Conservation (phyloP, 139 green algal species). For the Astrephomene gubernaculifera region DNA sequence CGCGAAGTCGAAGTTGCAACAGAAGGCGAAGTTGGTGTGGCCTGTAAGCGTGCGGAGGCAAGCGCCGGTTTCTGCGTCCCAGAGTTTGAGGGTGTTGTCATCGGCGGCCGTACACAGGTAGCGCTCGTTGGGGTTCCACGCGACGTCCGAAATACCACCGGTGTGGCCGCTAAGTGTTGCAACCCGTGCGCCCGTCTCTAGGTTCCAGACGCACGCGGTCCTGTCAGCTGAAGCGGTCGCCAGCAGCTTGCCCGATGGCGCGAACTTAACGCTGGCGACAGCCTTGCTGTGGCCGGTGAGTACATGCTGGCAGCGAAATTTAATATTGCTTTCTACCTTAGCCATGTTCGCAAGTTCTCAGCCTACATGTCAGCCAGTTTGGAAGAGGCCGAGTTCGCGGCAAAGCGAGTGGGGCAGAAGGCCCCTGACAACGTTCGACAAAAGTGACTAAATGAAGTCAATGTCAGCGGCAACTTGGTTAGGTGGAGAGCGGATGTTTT, state of each 20-base stretch:
- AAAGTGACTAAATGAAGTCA: too few relatives aligned
- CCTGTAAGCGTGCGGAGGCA: constrained; percentile 71
- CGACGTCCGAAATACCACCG: constrained; percentile 83
- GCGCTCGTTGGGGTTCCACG: constrained; percentile 74
- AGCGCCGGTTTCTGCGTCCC: constrained; percentile 68
- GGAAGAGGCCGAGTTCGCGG: too few relatives aligned
- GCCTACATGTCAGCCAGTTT: background rate
- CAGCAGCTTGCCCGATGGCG: constrained; percentile 49
- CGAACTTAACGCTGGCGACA: constrained; percentile 49
- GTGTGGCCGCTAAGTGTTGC: constrained; percentile 67
- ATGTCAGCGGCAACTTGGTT: too few relatives aligned
- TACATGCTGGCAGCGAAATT: constrained; percentile 25
- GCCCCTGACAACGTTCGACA: too few relatives aligned
- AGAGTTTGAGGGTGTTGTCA: constrained; percentile 73
- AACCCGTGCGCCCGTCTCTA: constrained; percentile 53
- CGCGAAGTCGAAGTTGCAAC: constrained; percentile 81
- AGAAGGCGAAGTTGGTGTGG: constrained; percentile 93
- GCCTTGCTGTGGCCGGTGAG: constrained; percentile 32
- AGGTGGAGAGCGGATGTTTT: too few relatives aligned
- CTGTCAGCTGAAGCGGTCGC: constrained; percentile 81
- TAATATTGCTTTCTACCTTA: background rate
- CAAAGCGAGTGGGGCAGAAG: too few relatives aligned
- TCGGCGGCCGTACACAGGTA: constrained; percentile 78
- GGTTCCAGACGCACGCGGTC: constrained; percentile 79
- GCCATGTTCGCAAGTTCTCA: background rate